These are phyloP conservation scores for Petunia hybrid DNA, from an alignment of 305 asterid genomes.

Conservation along the genomic window DNA sequence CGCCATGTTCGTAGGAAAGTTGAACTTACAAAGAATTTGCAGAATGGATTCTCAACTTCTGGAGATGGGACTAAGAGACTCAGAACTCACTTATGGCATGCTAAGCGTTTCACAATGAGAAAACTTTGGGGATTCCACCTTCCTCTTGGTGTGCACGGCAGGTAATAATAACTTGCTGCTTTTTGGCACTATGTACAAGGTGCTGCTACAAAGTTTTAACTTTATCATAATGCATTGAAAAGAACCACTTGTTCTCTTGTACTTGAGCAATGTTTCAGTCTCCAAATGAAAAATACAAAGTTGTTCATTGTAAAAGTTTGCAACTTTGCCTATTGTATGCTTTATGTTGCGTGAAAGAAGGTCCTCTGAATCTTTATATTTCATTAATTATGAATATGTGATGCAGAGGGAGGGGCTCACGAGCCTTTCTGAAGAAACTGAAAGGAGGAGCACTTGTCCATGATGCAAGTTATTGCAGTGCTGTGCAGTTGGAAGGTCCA, in stretches of 20 bases:
- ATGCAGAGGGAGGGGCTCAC: conserved; percentile 91
- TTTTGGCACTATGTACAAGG: neutral
- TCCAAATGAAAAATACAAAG: neutral
- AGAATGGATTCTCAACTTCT: conserved; percentile 68
- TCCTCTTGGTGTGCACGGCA: conserved; percentile 84
- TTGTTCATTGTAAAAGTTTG: conserved; percentile 5
- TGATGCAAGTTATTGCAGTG: conserved; percentile 76
- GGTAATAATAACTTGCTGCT: conserved; percentile 49
- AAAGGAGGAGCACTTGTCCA: conserved; percentile 75
- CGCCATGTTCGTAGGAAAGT: conserved; percentile 70
- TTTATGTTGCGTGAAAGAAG: neutral
- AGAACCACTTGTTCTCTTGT: too few species aligned
- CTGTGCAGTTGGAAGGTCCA: conserved; percentile 78
- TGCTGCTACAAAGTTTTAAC: too few species aligned
- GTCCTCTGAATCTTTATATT: neutral
- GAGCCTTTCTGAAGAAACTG: conserved; percentile 76
- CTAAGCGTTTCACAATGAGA: conserved; percentile 80
- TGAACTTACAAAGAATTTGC: conserved; percentile 71
- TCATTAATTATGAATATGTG: conserved; percentile 25
- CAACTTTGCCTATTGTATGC: neutral
- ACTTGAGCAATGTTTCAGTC: too few species aligned
- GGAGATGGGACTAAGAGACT: conserved; percentile 92
- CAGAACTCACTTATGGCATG: conserved; percentile 96
- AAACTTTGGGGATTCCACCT: conserved; percentile 86
- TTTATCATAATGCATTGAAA: too few species aligned